Evolutionary conservation across 1,284 basidiomycete species (phyloP).

Genomic region (Taiwanofungus camphoratus): DNA sequence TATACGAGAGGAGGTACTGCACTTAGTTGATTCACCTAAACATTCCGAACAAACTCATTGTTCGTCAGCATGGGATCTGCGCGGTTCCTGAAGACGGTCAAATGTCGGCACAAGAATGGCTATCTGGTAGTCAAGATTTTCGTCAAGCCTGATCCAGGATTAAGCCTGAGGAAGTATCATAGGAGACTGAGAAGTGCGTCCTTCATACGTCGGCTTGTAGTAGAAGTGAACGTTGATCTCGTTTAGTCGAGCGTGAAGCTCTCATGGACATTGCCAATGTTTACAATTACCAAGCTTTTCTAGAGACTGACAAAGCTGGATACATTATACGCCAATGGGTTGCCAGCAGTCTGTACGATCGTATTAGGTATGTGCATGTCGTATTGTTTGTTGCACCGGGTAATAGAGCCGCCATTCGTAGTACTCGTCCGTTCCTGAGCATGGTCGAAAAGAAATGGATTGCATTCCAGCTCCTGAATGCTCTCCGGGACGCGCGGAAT

Average conservation of each 20-base stretch:
- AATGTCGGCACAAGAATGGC: constrained; percentile 68
- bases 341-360: constrained; percentile 92
- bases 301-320: constrained; percentile 95
- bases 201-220: background rate
- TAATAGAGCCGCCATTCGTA: constrained; percentile 27
- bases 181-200: constrained; percentile 57
- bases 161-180: constrained; percentile 59
- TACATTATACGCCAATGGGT: constrained; percentile 96
- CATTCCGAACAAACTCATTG: constrained; percentile 3
- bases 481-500: constrained; percentile 77
- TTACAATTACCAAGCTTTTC: constrained; percentile 85
- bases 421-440: constrained; percentile 93
- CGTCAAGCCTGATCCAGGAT: constrained; percentile 67
- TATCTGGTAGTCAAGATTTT: constrained; percentile 78
- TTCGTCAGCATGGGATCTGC: constrained; percentile 74
- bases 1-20: constrained; percentile 85
- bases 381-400: constrained; percentile 1
- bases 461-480: constrained; percentile 87
- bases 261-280: constrained; percentile 84
- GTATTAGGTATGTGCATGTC: constrained; percentile 74
- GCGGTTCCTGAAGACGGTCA: constrained; percentile 91
- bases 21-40: background rate
- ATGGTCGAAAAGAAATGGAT: constrained; percentile 98
- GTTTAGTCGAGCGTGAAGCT: constrained; percentile 76
- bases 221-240: constrained; percentile 4